phyloP scores from a whole-genome alignment of 2,329 filamentous ascomycete genomes.

The Pseudogymnoascus sp. region DNA sequence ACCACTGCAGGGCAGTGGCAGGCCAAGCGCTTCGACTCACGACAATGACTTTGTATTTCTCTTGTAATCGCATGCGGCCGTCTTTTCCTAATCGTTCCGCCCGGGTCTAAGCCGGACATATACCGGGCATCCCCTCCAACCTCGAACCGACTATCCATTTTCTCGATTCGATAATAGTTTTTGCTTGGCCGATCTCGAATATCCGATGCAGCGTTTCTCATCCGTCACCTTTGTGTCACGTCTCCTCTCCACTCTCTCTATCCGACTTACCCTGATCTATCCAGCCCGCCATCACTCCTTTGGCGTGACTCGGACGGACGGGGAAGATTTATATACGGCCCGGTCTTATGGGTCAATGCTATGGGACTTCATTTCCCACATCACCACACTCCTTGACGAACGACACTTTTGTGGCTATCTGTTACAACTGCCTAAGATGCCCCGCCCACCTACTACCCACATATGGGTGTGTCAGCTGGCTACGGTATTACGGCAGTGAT shows the following conservation, averaged over 20 bases:
- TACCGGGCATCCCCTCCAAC: background rate
- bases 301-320: background rate
- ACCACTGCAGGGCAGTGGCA: background rate
- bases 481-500: background rate
- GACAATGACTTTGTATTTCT: slow-evolving; percentile 8
- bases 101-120: background rate
- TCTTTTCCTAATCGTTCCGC: background rate
- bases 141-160: background rate
- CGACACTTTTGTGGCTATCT: background rate
- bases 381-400: background rate
- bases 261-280: background rate
- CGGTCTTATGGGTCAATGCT: background rate
- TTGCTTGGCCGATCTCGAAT: background rate
- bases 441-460: background rate
- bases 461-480: background rate
- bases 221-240: background rate
- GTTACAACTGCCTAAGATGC: background rate
- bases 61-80: slow-evolving; percentile 1
- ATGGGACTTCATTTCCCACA: background rate
- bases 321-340: background rate
- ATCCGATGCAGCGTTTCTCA: background rate
- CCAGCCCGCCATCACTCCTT: background rate
- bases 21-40: slow-evolving; percentile 1
- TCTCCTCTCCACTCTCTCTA: background rate
- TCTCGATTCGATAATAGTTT: background rate